Evolutionary conservation across 306 rosid species (phyloP), one percentile per base, ranked within the genome.

Genomic region (Gastrolobium villosum): DNA sequence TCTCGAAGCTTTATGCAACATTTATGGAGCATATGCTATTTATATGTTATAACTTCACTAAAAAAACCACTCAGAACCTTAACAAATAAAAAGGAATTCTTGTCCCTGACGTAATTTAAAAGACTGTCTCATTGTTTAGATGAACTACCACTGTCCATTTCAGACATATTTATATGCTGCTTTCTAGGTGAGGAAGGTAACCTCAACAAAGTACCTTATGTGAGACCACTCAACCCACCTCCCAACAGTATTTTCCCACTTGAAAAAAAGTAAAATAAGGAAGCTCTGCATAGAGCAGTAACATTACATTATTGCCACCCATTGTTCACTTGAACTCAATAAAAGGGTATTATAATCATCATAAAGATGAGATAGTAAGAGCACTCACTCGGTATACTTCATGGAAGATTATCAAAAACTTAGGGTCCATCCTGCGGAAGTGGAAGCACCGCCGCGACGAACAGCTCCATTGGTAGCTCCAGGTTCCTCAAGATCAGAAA

Each of bases 401-500:
- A 86, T 88, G 91, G 88, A 87, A 14, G 85, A 89, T 55, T 83
- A 76, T 35, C 56, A 14, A 6, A 85, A 11, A 79, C 64, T 43
- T 85, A 67, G 72, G 72, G 77, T 92, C 68, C 86, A 86, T 59
- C 88, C 90, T 5, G 76, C 71, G 4, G 78, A 76, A 61, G 56
- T 73, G 41, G 86, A 85, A 82, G 88, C 83, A 52, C 66, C 46
- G 6, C 81, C 72, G 0, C 86, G 72, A 31, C 54, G 52, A 1
- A 60, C 79, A 53, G 6, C 49, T 2, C 81, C 82, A 7, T 45
- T 37, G 69, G 72, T 70, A 48, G 65, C 81, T 41, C 82, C 37
- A 7, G 79, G 79, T 30, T 57, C 63, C 1, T 34, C 79, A 1
- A 6, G 14, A 34, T 73, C 77, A 2, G 81, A 81, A 13, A 86